phyloP scores from a whole-genome alignment of 805 yeast genomes.

The Danielia reshetovae region DNA sequence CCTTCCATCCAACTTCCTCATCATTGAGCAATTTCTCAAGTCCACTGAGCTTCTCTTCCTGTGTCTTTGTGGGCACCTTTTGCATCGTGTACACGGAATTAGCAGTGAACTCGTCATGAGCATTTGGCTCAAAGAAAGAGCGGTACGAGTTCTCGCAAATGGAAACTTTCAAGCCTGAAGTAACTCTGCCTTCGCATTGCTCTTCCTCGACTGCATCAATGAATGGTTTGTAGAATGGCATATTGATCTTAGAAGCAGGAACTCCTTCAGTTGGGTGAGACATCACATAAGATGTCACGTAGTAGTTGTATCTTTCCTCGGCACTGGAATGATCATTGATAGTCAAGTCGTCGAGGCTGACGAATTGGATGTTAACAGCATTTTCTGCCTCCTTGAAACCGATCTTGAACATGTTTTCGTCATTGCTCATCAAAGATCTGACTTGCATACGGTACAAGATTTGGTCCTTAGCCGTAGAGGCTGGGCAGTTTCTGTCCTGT shows the following conservation, averaged over 20 bases:
- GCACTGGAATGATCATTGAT: conserved; percentile 62
- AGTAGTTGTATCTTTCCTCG: conserved; percentile 88
- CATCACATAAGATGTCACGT: conserved; percentile 87
- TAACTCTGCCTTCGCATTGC: conserved; percentile 57
- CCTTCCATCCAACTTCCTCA: conserved; percentile 51
- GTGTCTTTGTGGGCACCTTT: conserved; percentile 19
- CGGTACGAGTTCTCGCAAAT: conserved; percentile 76
- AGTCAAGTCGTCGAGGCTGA: conserved; percentile 85
- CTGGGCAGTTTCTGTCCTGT: conserved; percentile 59
- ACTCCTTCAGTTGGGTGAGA: conserved; percentile 98
- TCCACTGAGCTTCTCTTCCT: conserved; percentile 28
- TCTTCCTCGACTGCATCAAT: conserved; percentile 55
- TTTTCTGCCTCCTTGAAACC: conserved; percentile 54
- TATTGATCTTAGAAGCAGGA: conserved; percentile 64
- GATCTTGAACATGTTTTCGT: conserved; percentile 91
- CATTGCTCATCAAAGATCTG: conserved; percentile 69
- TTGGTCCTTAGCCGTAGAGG: conserved; percentile 80
- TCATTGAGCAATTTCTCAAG: conserved; percentile 45
- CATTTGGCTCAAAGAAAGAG: conserved; percentile 72
- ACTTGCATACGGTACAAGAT: conserved; percentile 87
- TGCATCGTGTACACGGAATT: conserved; percentile 45
- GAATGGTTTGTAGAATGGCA: conserved; percentile 71
- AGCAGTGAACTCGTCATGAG: conserved; percentile 77
- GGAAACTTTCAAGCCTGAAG: conserved; percentile 71
- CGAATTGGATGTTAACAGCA: conserved; percentile 68